phyloP scores from a whole-genome alignment of 148 eudicot genomes.

The Diospyros lotus region DNA sequence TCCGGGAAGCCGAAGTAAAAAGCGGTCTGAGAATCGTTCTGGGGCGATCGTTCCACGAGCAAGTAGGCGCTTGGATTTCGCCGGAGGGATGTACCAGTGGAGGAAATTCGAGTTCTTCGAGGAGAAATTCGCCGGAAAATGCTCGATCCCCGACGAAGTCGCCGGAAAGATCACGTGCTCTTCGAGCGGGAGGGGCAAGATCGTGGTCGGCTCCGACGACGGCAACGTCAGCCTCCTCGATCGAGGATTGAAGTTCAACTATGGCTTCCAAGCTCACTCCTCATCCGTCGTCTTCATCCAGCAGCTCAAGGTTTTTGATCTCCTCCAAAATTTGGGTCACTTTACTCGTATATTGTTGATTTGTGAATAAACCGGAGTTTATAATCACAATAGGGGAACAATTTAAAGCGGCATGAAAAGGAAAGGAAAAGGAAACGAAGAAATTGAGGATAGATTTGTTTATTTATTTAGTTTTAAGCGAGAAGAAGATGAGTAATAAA shows the following conservation, averaged over 20 bases:
- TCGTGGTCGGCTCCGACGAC: conserved; percentile 63
- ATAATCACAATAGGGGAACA: neutral
- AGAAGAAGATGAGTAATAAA: too few relatives aligned
- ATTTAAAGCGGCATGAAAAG: too few relatives aligned
- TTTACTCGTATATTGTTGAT: neutral
- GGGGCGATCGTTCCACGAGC: too few relatives aligned
- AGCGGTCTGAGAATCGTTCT: too few relatives aligned
- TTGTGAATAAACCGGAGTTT: neutral
- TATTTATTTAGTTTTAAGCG: too few relatives aligned
- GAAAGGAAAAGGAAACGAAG: too few relatives aligned
- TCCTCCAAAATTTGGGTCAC: conserved; percentile 5
- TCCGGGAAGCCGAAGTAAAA: too few relatives aligned
- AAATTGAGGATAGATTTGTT: too few relatives aligned
- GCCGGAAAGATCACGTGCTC: conserved; percentile 57
- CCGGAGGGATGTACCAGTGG: conserved; percentile 73
- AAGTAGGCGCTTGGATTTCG: neutral
- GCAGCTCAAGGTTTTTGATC: conserved; percentile 70
- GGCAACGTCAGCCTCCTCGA: conserved; percentile 70
- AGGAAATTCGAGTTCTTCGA: conserved; percentile 97
- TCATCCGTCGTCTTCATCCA: conserved; percentile 83
- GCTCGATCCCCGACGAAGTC: conserved; percentile 58
- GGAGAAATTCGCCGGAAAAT: conserved; percentile 69
- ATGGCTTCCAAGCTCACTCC: conserved; percentile 75
- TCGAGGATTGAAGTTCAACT: conserved; percentile 86
- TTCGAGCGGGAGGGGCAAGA: conserved; percentile 82